Conservation (phyloP, 2,329 filamentous ascomycete species). For the Ciborinia camelliae region DNA sequence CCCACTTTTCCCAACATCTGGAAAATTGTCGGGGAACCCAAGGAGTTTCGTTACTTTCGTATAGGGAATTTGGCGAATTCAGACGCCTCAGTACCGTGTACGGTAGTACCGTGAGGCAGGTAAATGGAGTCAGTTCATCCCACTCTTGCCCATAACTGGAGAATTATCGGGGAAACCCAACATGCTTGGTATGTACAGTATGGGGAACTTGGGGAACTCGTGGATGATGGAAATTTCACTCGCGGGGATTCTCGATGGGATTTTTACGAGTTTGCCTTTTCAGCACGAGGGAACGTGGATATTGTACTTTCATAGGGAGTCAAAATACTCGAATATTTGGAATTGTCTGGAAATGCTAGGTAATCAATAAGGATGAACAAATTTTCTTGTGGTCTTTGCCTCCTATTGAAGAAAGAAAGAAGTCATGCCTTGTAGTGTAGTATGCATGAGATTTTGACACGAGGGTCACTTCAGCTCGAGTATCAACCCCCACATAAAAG, state of each 20-base stretch:
- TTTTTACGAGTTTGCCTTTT: not conserved
- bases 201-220: conserved; percentile 7
- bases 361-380: too few species aligned
- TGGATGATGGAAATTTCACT: not conserved
- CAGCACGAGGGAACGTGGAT: not conserved
- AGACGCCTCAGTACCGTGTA: too few species aligned
- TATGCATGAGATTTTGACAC: not conserved
- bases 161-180: conserved; percentile 1
- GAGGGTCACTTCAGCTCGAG: not conserved
- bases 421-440: not conserved
- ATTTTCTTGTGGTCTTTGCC: too few species aligned
- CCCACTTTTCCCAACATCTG: conserved; percentile 8
- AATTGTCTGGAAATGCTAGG: not conserved
- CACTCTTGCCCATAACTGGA: conserved; percentile 5
- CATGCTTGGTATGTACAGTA: too few species aligned
- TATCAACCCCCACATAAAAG: not conserved
- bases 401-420: not conserved
- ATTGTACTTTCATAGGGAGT: too few species aligned
- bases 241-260: not conserved
- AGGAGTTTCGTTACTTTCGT: not conserved
- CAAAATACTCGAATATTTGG: not conserved
- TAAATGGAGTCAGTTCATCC: not conserved
- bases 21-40: not conserved
- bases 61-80: too few species aligned
- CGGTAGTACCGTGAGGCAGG: not conserved